Evolutionary conservation across 169 alveolate species (phyloP).

Genomic region (Babesia ovis): DNA sequence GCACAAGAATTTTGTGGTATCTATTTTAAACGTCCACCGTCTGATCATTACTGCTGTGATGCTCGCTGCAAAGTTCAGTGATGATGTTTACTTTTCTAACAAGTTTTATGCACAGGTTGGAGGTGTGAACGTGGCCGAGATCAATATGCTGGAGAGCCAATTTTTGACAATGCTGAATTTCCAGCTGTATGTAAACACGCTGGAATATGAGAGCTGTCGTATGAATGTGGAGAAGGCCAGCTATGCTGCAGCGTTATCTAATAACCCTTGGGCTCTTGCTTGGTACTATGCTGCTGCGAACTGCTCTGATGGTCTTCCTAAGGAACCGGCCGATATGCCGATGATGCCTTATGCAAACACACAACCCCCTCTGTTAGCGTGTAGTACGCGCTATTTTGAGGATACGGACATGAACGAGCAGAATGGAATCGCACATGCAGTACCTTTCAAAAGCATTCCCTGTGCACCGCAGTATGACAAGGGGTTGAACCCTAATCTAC

Average conservation of each 20-base stretch:
- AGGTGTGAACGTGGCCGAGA: constrained; percentile 89
- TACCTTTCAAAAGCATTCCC: neutral
- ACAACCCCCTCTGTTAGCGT: neutral
- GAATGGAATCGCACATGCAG: neutral
- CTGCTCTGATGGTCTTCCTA: neutral
- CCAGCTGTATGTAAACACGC: constrained; percentile 83
- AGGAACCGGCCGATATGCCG: neutral
- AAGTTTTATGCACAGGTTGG: constrained; percentile 90
- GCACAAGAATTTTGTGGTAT: constrained; percentile 74
- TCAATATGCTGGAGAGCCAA: constrained; percentile 86
- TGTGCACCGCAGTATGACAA: neutral
- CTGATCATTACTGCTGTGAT: constrained; percentile 86
- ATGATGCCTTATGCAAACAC: neutral
- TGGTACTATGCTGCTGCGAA: constrained; percentile 15
- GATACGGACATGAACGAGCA: neutral
- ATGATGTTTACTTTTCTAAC: constrained; percentile 89
- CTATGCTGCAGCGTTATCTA: neutral
- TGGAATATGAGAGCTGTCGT: constrained; percentile 85
- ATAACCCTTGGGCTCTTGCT: constrained; percentile 12
- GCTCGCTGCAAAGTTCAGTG: constrained; percentile 91
- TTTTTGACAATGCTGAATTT: constrained; percentile 84
- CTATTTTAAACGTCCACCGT: constrained; percentile 85
- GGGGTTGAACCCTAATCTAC: constrained; percentile 6
- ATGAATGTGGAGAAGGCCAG: constrained; percentile 72
- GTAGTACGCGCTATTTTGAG: constrained; percentile 31